These are phyloP conservation scores for Carex kokanica DNA, from an alignment of 176 grass and related monocot genomes.

Conservation along the genomic window DNA sequence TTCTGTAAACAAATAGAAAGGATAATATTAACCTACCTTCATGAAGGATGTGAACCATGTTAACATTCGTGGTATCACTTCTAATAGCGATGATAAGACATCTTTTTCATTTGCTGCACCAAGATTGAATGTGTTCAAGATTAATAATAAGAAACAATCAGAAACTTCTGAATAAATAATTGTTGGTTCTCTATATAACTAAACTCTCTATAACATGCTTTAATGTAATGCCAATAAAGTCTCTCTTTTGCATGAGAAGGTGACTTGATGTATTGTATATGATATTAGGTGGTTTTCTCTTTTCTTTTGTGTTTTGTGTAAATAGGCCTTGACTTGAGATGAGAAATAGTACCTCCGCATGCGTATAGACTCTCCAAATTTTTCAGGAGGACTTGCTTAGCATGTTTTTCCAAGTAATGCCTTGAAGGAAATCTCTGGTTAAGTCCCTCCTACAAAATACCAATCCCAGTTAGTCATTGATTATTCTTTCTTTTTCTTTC, in stretches of 20 bases:
- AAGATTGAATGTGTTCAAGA: conserved; percentile 30
- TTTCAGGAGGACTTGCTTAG: conserved; percentile 66
- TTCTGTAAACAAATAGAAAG: not conserved
- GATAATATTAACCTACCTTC: conserved; percentile 33
- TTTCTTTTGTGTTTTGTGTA: not conserved
- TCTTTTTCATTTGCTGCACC: conserved; percentile 62
- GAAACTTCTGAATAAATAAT: not conserved
- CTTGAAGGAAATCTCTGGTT: conserved; percentile 54
- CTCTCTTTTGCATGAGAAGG: not conserved
- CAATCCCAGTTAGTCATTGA: conserved; percentile 1
- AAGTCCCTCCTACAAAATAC: conserved; percentile 61
- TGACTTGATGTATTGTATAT: not conserved
- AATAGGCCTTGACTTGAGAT: not conserved
- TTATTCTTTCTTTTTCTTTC: not conserved
- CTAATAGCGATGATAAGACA: conserved; percentile 46
- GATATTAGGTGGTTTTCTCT: not conserved
- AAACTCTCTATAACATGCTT: not conserved
- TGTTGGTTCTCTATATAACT: not conserved
- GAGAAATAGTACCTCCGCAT: conserved; percentile 57
- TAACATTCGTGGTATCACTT: conserved; percentile 71
- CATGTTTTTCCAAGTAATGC: conserved; percentile 67
- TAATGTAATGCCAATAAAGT: not conserved
- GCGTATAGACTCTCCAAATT: conserved; percentile 87
- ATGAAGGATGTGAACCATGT: conserved; percentile 72
- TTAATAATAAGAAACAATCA: conserved; percentile 16